Base-by-base conservation (phyloP, 2,329 filamentous ascomycete genomes). In the Dactylellina sp. region DNA sequence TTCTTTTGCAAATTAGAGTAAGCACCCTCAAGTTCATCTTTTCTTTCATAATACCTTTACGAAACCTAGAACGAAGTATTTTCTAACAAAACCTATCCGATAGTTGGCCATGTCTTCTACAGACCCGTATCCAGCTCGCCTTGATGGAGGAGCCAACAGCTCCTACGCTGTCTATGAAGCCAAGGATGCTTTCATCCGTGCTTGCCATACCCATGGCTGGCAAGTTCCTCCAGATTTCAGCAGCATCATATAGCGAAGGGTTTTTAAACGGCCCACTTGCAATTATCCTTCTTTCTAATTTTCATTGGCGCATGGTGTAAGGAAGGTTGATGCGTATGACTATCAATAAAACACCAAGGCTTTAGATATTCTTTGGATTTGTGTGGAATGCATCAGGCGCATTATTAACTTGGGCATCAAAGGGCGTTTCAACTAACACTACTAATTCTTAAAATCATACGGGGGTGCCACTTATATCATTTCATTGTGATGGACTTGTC, bases 131-230 rank as follows among this genome's bases (percentile, higher is more conserved):
- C 71, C 71, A 18, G 71, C 71, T 11, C 55, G 71, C 7, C 49
- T 75, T 1, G 71, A 75, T 4, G 62, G 55, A 52, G 61, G 62
- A 9, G 62, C 32, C 7, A 61, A 22, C 18, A 39, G 57, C 40
- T 12, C 47, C 86, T 96, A 97, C 79, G 82, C 83, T 0, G 84
- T 91, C 2, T 80, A 79, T 0, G 92, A 96, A 79, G 93, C 92
- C 0, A 83, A 93, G 0, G 86, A 88, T 0, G 92, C 91, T 1
- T 97, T 90, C 78, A 82, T 84, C 22, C 86, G 92, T 53, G 89
- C 89, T n/a, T 92, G 90, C 68, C 76, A 75, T 0, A 77, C 81
- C 1, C 93, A 96, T 81, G 89, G 90, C 0, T 96, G 92, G 92
- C 80, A 83, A 52, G 82, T 93, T 2, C 91, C 92, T 0, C 79